Conservation (phyloP, 73 alveolate species). For the Tetrahymena borealis region DNA sequence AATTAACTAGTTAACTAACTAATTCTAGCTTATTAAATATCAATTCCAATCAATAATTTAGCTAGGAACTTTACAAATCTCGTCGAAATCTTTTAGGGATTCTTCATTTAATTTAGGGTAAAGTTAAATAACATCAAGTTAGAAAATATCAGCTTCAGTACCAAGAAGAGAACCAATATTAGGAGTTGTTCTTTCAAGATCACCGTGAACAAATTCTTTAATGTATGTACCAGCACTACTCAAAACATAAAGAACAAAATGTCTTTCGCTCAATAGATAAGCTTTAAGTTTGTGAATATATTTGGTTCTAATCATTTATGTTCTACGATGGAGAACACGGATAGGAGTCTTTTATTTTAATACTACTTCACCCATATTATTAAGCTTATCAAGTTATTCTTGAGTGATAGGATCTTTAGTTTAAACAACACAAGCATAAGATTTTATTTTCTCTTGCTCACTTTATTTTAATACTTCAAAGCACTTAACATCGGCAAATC, state of each 20-base stretch:
- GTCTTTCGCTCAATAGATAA: not conserved
- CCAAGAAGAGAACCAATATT: conserved; percentile 71
- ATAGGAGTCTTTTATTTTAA: conserved; percentile 89
- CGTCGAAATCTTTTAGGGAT: conserved; percentile 3
- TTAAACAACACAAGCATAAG: conserved; percentile 87
- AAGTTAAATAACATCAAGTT: conserved; percentile 89
- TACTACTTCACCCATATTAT: conserved; percentile 48
- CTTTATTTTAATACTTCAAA: conserved; percentile 82
- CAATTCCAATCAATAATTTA: not conserved
- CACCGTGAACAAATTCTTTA: conserved; percentile 97
- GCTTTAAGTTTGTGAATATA: conserved; percentile 32
- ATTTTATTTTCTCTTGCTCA: conserved; percentile 81
- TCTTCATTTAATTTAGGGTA: conserved; percentile 52
- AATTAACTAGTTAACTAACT: no score
- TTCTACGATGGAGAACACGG: conserved; percentile 93
- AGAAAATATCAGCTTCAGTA: conserved; percentile 87
- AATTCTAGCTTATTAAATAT: no score
- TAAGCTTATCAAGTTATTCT: conserved; percentile 54
- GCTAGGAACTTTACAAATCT: not conserved
- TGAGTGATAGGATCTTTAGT: conserved; percentile 50
- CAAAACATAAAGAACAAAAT: conserved; percentile 23
- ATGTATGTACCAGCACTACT: conserved; percentile 93
- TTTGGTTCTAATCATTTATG: conserved; percentile 76
- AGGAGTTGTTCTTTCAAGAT: conserved; percentile 92
- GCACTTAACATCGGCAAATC: conserved; percentile 60